phyloP scores from a whole-genome alignment of 768 basidiomycete species.

The Tricholoma hemisulphureum region DNA sequence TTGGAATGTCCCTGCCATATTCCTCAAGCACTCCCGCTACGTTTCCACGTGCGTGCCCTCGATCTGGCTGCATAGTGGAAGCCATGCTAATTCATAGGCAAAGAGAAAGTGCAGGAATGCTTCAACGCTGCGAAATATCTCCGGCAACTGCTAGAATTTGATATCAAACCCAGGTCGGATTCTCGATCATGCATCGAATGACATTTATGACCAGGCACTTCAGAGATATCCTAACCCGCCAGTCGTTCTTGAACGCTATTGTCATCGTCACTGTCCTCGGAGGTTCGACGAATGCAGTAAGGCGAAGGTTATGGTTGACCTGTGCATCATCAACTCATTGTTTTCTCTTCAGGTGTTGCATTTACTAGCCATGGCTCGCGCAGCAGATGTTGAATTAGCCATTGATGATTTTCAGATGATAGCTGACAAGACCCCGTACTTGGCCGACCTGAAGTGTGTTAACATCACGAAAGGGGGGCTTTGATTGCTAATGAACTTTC shows the following conservation, averaged over 20 bases:
- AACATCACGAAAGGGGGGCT: neutral
- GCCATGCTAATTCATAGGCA: neutral
- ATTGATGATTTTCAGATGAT: conserved; percentile 88
- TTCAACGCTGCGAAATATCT: conserved; percentile 74
- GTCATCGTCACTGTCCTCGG: conserved; percentile 76
- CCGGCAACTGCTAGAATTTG: conserved; percentile 68
- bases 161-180: conserved; percentile 73
- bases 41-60: conserved; percentile 51
- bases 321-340: neutral
- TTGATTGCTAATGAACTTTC: conserved; percentile 1
- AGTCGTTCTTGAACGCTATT: conserved; percentile 80
- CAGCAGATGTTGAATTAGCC: conserved; percentile 65
- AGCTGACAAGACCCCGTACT: conserved; percentile 76
- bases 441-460: conserved; percentile 76
- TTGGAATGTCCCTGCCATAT: conserved; percentile 85
- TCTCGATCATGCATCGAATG: neutral
- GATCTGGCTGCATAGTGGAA: neutral
- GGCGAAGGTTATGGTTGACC: conserved; percentile 13
- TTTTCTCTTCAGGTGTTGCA: conserved; percentile 62
- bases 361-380: conserved; percentile 80
- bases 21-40: conserved; percentile 76
- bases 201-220: neutral
- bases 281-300: conserved; percentile 84
- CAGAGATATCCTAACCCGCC: conserved; percentile 45
- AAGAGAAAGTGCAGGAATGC: conserved; percentile 84